Percentiles rank a stretch among this genome's conserved stretches.
Conservation (phyloP, 2,329 filamentous ascomycete species). For the Pseudogymnoascus sp. region DNA sequence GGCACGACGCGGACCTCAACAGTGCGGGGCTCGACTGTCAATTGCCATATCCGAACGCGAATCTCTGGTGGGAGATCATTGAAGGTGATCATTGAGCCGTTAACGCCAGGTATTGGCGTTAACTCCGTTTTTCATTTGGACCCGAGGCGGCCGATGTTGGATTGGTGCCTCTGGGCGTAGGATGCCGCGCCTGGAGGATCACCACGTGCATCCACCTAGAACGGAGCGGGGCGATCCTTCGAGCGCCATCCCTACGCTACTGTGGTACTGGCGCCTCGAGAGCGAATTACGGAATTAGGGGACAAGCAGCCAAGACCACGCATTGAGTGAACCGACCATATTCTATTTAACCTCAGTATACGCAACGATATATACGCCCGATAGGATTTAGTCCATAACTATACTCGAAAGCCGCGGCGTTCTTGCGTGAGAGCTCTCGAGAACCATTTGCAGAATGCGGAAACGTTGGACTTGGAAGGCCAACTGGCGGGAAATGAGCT, state of each 20-base stretch:
- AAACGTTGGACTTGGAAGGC: background rate
- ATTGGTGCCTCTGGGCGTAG: too few relatives aligned
- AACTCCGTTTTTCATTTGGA: background rate
- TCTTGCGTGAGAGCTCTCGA: background rate
- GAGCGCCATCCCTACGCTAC: background rate
- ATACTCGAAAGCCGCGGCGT: background rate
- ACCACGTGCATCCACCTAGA: background rate
- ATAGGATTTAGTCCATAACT: background rate
- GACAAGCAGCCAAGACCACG: background rate
- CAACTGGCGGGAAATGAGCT: background rate
- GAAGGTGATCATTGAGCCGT: too few relatives aligned
- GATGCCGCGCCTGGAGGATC: too few relatives aligned
- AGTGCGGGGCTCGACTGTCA: too few relatives aligned
- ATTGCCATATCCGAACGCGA: too few relatives aligned
- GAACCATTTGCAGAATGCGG: background rate
- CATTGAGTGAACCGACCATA: too few relatives aligned
- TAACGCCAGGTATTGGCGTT: too few relatives aligned
- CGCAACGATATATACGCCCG: background rate
- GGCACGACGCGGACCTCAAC: too few relatives aligned
- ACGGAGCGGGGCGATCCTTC: background rate
- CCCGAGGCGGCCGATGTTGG: too few relatives aligned
- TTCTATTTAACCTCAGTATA: background rate
- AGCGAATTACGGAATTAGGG: background rate
- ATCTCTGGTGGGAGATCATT: too few relatives aligned
- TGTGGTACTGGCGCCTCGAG: background rate